Evolutionary conservation across 1,284 basidiomycete species (phyloP).

Genomic region (Mycena citricolor): DNA sequence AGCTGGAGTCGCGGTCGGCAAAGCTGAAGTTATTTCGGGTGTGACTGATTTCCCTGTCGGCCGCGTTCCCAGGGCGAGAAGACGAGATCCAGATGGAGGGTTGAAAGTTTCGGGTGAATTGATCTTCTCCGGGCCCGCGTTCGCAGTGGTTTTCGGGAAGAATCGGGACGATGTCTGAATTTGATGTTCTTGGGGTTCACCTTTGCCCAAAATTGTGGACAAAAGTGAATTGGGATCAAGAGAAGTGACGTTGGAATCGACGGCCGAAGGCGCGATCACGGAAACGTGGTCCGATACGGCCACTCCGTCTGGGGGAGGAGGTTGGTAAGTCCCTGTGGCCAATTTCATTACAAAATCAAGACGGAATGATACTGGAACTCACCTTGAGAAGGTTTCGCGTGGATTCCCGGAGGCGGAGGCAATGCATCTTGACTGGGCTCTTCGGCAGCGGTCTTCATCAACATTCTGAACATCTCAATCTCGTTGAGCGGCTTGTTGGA

Average conservation of each 20-base stretch:
- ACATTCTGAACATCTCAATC: slow-evolving; percentile 81
- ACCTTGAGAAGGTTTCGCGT: slow-evolving; percentile 10
- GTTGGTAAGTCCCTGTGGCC: too few species aligned
- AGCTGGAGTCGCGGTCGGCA: slow-evolving; percentile 10
- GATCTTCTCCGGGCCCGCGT: slow-evolving; percentile 26
- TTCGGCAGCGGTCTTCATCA: slow-evolving; percentile 87
- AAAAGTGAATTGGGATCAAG: slow-evolving; percentile 19
- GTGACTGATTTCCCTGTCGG: slow-evolving; percentile 23
- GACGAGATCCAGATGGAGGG: slow-evolving; percentile 67
- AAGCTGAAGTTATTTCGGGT: slow-evolving; percentile 12
- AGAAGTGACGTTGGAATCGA: slow-evolving; percentile 4
- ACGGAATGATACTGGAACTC: not conserved
- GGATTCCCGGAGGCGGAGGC: slow-evolving; percentile 14
- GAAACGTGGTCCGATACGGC: slow-evolving; percentile 2
- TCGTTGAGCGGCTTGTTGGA: slow-evolving; percentile 62
- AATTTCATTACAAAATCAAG: too few species aligned
- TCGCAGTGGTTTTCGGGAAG: slow-evolving; percentile 32
- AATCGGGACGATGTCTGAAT: slow-evolving; percentile 37
- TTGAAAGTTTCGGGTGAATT: slow-evolving; percentile 45
- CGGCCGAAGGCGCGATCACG: slow-evolving; percentile 3
- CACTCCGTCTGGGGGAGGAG: slow-evolving; percentile 1
- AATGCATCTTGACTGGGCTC: slow-evolving; percentile 12
- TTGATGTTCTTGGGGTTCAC: slow-evolving; percentile 28
- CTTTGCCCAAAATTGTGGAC: slow-evolving; percentile 23
- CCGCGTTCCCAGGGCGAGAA: slow-evolving; percentile 65